Evolutionary conservation across 192 early-diverging fungal species (phyloP), one percentile per base, ranked within the genome.

Genomic region (Obelidium mucronatum): DNA sequence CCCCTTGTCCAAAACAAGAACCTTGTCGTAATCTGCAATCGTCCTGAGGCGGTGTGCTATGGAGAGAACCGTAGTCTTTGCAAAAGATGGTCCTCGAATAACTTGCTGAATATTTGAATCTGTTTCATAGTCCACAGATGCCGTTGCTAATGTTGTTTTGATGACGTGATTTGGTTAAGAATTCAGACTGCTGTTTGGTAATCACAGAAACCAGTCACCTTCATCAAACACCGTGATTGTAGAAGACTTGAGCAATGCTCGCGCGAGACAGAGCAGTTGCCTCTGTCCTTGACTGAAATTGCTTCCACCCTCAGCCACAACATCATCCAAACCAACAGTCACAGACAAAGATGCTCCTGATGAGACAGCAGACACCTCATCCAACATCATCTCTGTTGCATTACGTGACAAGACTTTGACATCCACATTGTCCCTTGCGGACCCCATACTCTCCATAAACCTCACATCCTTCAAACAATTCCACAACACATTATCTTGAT

Each of bases 231-330:
- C 61, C 1, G 82, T 66, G 0, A 85, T 35, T 15, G 28, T 31
- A 19, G 77, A 74, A 40, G 63, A 53, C 56, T 76, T 64, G 2
- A 87, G 52, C 56, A 87, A 42, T 11, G 92, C 91, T 42, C 92
- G 80, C 8, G 91, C 89, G 64, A 93, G 80, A 77, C 92, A 93
- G 37, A 93, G 70, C 26, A 96, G 76, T 78, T 96, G 94, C 8
- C 92, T 84, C 76, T 95, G 93, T 30, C 93, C 93, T 42, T 92
- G 88, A 30, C 91, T 94, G 78, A 95, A 93, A 82, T 96, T 96
- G 53, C 85, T 83, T 19, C 96, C 96, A 42, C 91, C 88, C 66
- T 96, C 93, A 22, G 88, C 77, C 2, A 98, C 91, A 35, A 77
- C 65, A 3, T 84, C 82, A 24, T 95, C 92, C 39, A 96, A 80